Percentiles rank a stretch among this genome's conserved stretches.
These are phyloP conservation scores for Eucalyptus curtisii DNA, from an alignment of 345 rosid species.

Conservation along the genomic window DNA sequence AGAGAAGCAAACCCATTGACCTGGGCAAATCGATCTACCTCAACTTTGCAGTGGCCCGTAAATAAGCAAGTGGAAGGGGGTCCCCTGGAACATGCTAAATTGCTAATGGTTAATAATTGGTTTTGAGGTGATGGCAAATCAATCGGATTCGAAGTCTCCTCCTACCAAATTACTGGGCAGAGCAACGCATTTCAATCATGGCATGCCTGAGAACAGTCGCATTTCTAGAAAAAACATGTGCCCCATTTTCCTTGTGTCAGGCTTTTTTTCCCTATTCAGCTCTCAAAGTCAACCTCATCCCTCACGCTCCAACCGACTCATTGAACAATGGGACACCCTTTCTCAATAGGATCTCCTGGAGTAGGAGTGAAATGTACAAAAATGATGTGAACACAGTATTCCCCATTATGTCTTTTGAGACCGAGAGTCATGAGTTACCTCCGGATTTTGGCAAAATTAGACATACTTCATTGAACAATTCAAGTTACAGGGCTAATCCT, in stretches of 20 bases:
- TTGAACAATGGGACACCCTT: neutral
- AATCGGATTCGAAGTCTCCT: neutral
- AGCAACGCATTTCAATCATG: neutral
- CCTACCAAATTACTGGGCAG: neutral
- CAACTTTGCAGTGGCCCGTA: neutral
- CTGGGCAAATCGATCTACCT: neutral
- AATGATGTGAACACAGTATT: neutral
- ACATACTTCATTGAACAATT: neutral
- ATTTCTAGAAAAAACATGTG: neutral
- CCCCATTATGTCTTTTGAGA: neutral
- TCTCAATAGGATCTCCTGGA: neutral
- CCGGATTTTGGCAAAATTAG: neutral
- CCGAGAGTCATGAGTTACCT: neutral
- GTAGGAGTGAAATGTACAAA: neutral
- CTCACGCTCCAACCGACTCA: neutral
- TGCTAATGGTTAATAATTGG: neutral
- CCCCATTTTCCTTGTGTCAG: neutral
- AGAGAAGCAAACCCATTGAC: neutral
- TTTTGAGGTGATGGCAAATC: neutral
- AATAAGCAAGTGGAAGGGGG: neutral
- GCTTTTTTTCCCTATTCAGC: neutral
- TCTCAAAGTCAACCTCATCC: neutral
- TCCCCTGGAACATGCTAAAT: neutral
- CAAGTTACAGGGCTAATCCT: neutral
- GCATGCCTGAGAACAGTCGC: neutral